Conservation (phyloP, 2,329 filamentous ascomycete genomes). For the Ilyonectria mors-panacis region DNA sequence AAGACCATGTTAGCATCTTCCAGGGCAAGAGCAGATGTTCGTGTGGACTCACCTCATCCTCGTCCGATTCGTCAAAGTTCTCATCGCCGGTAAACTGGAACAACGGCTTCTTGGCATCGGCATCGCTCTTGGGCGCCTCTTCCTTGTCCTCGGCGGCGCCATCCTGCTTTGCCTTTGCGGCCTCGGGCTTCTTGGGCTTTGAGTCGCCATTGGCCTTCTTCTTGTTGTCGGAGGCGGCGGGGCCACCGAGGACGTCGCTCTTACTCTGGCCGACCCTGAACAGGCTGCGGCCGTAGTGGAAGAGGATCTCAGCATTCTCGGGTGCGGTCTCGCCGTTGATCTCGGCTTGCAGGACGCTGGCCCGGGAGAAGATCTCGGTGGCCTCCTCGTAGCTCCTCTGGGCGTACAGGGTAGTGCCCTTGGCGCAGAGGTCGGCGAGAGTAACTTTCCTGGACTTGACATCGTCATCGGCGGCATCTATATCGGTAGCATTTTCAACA, state of each 20-base stretch:
- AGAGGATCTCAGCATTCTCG: constrained; percentile 93
- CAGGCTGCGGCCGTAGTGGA: constrained; percentile 92
- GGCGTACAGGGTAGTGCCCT: constrained; percentile 87
- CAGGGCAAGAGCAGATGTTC: not conserved
- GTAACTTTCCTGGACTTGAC: constrained; percentile 71
- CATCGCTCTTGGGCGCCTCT: constrained; percentile 54
- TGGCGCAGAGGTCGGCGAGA: constrained; percentile 83
- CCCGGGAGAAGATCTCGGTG: constrained; percentile 88
- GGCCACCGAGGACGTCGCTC: constrained; percentile 92
- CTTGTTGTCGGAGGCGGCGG: constrained; percentile 71
- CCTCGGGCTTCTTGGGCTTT: constrained; percentile 59
- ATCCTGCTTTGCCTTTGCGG: constrained; percentile 62
- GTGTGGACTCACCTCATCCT: constrained; percentile 67
- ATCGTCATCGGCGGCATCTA: constrained; percentile 55
- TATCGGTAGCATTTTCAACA: constrained; percentile 38
- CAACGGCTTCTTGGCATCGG: constrained; percentile 76
- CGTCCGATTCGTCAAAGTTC: constrained; percentile 89
- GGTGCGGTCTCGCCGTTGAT: constrained; percentile 93
- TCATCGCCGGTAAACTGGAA: constrained; percentile 97
- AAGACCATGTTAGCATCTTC: constrained; percentile 25
- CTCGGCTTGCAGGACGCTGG: constrained; percentile 90
- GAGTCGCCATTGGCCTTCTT: constrained; percentile 55
- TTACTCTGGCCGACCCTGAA: constrained; percentile 96
- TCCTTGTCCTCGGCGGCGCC: constrained; percentile 58
- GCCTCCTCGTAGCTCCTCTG: constrained; percentile 91